Conservation (phyloP, 2,329 filamentous ascomycete species). For the Sclerotinia glacialis region DNA sequence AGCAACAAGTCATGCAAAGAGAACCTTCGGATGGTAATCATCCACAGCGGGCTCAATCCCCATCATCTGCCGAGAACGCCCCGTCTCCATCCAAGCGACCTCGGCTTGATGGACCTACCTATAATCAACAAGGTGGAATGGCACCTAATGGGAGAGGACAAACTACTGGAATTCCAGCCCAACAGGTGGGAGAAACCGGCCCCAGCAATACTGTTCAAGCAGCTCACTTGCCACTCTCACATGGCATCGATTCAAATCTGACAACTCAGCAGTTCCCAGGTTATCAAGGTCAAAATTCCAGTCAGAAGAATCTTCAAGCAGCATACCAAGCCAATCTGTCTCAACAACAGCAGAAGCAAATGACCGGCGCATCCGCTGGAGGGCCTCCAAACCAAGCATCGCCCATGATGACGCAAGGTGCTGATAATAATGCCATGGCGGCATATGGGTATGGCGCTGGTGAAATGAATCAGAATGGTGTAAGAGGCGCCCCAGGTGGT, state of each 20-base stretch:
- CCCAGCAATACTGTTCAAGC: slow-evolving; percentile 48
- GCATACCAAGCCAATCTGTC: slow-evolving; percentile 82
- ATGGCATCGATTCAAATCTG: slow-evolving; percentile 76
- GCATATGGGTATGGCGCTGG: slow-evolving; percentile 59
- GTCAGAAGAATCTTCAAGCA: slow-evolving; percentile 71
- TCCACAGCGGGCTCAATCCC: slow-evolving; percentile 67
- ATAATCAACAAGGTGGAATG: slow-evolving; percentile 58
- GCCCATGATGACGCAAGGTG: slow-evolving; percentile 74
- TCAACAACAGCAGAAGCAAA: slow-evolving; percentile 68
- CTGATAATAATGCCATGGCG: slow-evolving; percentile 57
- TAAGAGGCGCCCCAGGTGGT: slow-evolving; percentile 55
- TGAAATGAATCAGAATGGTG: slow-evolving; percentile 56
- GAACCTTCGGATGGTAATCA: slow-evolving; percentile 84
- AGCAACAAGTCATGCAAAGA: slow-evolving; percentile 80
- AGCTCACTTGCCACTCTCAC: slow-evolving; percentile 61
- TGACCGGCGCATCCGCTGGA: slow-evolving; percentile 76
- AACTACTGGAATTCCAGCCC: slow-evolving; percentile 61
- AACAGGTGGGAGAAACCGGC: slow-evolving; percentile 59
- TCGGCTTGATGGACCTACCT: slow-evolving; percentile 71
- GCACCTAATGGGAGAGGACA: slow-evolving; percentile 71
- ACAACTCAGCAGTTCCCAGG: slow-evolving; percentile 72
- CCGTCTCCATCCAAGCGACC: slow-evolving; percentile 90
- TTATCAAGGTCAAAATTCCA: slow-evolving; percentile 43
- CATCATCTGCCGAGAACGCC: slow-evolving; percentile 78
- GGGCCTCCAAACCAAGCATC: slow-evolving; percentile 76